Evolutionary conservation across 768 basidiomycete genomes (phyloP).

Genomic region (Lepiota brunneoincarnata): DNA sequence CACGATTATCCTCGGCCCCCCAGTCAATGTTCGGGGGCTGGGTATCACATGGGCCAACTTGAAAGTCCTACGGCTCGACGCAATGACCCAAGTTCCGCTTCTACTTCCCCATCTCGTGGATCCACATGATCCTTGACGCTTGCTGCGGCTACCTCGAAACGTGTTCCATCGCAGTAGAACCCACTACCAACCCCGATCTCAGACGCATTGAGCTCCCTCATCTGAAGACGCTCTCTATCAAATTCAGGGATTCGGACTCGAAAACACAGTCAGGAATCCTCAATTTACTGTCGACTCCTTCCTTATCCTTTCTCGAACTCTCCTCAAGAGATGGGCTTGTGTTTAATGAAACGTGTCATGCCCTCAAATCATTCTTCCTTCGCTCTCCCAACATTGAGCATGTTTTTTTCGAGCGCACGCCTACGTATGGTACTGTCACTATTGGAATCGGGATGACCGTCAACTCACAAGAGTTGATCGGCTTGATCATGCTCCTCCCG

Average conservation of each 20-base stretch:
- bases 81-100: background rate
- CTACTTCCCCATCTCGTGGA: slow-evolving; percentile 11
- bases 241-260: slow-evolving; percentile 7
- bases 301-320: slow-evolving; percentile 4
- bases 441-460: slow-evolving; percentile 13
- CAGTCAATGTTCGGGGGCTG: slow-evolving; percentile 5
- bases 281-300: slow-evolving; percentile 1
- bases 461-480: slow-evolving; percentile 9
- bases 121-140: slow-evolving; percentile 8
- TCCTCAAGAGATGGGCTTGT: slow-evolving; percentile 2
- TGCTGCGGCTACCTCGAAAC: slow-evolving; percentile 1
- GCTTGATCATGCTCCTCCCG: slow-evolving; percentile 5
- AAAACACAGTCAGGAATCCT: slow-evolving; percentile 7
- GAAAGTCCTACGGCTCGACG: slow-evolving; percentile 2
- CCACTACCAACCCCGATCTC: slow-evolving; percentile 6
- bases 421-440: background rate
- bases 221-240: slow-evolving; percentile 1
- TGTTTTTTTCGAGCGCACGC: slow-evolving; percentile 5
- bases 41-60: slow-evolving; percentile 9
- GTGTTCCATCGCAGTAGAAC: slow-evolving; percentile 9
- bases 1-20: slow-evolving; percentile 1
- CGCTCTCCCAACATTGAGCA: slow-evolving; percentile 1
- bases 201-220: background rate
- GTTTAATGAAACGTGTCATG: slow-evolving; percentile 3
- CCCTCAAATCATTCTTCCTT: slow-evolving; percentile 9